A percentile compares a stretch with the other conserved stretches of the same genome.
Evolutionary conservation across 176 grass and related monocot genomes (phyloP).

Genomic region (Dendrocalamus sinicus): DNA sequence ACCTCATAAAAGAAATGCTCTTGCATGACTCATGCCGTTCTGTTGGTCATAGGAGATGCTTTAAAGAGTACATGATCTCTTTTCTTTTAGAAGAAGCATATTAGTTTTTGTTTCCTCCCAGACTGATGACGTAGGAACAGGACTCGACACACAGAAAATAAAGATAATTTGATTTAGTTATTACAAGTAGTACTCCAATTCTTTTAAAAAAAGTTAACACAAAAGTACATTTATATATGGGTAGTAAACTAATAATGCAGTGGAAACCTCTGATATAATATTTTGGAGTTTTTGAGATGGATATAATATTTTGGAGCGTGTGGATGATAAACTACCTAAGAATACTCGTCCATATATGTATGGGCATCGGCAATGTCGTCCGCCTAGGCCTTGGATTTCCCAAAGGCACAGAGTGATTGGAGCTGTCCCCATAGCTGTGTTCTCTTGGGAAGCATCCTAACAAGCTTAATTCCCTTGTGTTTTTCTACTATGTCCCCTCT

Average conservation of each 20-base stretch:
- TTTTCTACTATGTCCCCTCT: slow-evolving; percentile 34
- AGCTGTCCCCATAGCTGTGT: slow-evolving; percentile 40
- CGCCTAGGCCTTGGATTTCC: slow-evolving; percentile 64
- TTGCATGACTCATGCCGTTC: background rate
- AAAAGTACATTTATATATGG: background rate
- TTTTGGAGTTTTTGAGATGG: too few relatives aligned
- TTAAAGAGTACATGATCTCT: background rate
- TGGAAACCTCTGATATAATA: background rate
- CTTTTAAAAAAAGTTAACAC: background rate
- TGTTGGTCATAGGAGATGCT: background rate
- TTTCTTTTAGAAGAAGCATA: background rate
- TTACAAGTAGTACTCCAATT: background rate
- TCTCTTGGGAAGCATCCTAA: slow-evolving; percentile 50
- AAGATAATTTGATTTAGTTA: background rate
- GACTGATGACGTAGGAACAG: too few relatives aligned
- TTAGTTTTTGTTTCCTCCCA: background rate
- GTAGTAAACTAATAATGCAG: background rate
- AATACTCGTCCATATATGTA: slow-evolving; percentile 17
- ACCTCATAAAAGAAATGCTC: background rate
- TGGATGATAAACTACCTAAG: background rate
- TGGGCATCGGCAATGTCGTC: slow-evolving; percentile 52
- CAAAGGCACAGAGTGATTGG: slow-evolving; percentile 53
- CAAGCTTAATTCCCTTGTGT: slow-evolving; percentile 32
- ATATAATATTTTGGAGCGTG: background rate
- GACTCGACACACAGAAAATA: background rate